These are phyloP conservation scores for Huntiella bhutanensis DNA, from an alignment of 2,329 filamentous ascomycete genomes.

Conservation along the genomic window DNA sequence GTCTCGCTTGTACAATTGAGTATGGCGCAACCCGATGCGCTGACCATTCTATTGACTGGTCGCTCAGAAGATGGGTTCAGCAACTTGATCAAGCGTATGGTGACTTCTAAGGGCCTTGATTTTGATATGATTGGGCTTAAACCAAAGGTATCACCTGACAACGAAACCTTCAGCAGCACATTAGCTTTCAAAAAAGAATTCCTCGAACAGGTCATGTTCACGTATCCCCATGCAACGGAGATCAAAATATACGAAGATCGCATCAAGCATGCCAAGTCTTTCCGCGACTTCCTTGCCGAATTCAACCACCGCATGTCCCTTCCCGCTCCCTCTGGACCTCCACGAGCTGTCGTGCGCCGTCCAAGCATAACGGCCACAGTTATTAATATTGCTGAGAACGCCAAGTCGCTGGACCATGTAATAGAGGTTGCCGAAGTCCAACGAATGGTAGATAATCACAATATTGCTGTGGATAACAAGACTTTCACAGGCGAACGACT, in stretches of 20 bases:
- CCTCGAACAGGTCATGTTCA: slow-evolving; percentile 62
- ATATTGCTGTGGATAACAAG: slow-evolving; percentile 32
- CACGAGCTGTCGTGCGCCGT: slow-evolving; percentile 30
- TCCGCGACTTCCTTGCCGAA: slow-evolving; percentile 63
- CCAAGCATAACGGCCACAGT: slow-evolving; percentile 51
- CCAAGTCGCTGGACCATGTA: slow-evolving; percentile 56
- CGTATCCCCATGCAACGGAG: slow-evolving; percentile 67
- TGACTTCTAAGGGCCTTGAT: slow-evolving; percentile 54
- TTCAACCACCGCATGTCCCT: slow-evolving; percentile 39
- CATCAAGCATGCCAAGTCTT: slow-evolving; percentile 52
- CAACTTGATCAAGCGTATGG: slow-evolving; percentile 64
- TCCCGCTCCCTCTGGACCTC: slow-evolving; percentile 26
- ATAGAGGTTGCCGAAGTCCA: slow-evolving; percentile 70
- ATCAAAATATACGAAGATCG: slow-evolving; percentile 58
- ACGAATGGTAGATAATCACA: slow-evolving; percentile 77
- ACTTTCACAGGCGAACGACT: slow-evolving; percentile 23
- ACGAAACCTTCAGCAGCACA: slow-evolving; percentile 60
- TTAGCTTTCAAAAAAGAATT: slow-evolving; percentile 88
- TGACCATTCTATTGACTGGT: slow-evolving; percentile 76
- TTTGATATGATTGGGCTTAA: slow-evolving; percentile 85
- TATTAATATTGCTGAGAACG: slow-evolving; percentile 63
- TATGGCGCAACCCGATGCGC: slow-evolving; percentile 64
- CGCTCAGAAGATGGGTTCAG: slow-evolving; percentile 60
- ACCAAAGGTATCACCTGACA: slow-evolving; percentile 61
- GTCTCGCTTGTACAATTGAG: slow-evolving; percentile 62